Evolutionary conservation across 192 early-diverging fungal species (phyloP).

Genomic region (Coemansia biformis): DNA sequence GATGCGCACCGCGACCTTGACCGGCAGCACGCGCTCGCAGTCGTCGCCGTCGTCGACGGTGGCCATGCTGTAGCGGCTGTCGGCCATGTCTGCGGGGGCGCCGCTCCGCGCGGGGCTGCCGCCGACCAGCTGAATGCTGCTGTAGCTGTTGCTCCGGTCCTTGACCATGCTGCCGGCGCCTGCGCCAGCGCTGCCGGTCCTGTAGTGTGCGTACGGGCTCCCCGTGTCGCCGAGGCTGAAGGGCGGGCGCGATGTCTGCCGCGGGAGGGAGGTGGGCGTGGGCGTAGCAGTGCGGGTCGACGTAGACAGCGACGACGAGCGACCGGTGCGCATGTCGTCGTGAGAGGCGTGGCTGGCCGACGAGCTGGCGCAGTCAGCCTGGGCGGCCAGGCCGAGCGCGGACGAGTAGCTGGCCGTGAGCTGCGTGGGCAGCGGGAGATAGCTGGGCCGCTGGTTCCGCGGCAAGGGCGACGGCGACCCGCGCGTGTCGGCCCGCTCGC

Average conservation of each 20-base stretch:
- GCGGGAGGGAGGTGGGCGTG: slow-evolving; percentile 6
- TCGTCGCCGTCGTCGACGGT: slow-evolving; percentile 15
- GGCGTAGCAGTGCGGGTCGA: slow-evolving; percentile 20
- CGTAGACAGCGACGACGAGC: slow-evolving; percentile 37
- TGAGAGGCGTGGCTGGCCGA: slow-evolving; percentile 8
- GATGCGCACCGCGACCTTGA: slow-evolving; percentile 49
- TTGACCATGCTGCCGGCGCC: not conserved
- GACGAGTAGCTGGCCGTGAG: slow-evolving; percentile 1
- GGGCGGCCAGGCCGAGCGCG: not conserved
- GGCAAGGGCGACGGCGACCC: no score
- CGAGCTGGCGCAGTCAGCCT: slow-evolving; percentile 6
- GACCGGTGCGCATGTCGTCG: slow-evolving; percentile 23
- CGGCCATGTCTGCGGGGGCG: not conserved
- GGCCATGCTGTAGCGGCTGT: slow-evolving; percentile 7
- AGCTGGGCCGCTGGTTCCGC: slow-evolving; percentile 8
- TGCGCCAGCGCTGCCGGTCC: not conserved
- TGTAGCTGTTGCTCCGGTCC: not conserved
- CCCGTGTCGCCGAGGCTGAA: slow-evolving; percentile 1
- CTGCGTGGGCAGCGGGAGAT: slow-evolving; percentile 27
- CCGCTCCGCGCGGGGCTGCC: slow-evolving; percentile 3
- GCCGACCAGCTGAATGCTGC: slow-evolving; percentile 1
- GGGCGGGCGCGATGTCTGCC: slow-evolving; percentile 7
- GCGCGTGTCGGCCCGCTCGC: slow-evolving; percentile 5
- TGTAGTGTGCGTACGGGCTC: not conserved
- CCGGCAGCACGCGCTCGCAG: slow-evolving; percentile 40